A percentile compares a stretch with the other conserved stretches of the same genome.
These are phyloP conservation scores for Nasturtium officinale DNA, from an alignment of 345 rosid species.

Conservation along the genomic window DNA sequence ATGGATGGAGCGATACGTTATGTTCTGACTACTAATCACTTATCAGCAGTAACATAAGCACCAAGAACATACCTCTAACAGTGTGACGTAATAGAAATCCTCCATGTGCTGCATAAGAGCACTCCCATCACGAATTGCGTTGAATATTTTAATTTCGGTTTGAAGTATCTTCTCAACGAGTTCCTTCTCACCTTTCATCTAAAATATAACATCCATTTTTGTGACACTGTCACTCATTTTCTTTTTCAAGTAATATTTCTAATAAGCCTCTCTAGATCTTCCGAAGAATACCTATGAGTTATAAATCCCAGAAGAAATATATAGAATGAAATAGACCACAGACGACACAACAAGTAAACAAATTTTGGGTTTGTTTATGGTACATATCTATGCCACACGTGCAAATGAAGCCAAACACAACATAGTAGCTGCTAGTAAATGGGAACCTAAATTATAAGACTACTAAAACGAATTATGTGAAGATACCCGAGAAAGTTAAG, in stretches of 20 bases:
- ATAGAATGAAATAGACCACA: background rate
- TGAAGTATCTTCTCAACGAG: slow-evolving; percentile 83
- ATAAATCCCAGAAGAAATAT: slow-evolving; percentile 4
- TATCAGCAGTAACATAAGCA: background rate
- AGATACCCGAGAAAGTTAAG: background rate
- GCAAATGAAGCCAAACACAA: slow-evolving; percentile 3
- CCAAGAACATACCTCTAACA: slow-evolving; percentile 70
- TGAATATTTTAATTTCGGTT: slow-evolving; percentile 88
- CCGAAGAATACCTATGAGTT: slow-evolving; percentile 8
- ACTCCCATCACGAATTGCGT: slow-evolving; percentile 88
- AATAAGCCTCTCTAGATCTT: slow-evolving; percentile 13
- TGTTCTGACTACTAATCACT: slow-evolving; percentile 10
- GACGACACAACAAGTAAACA: background rate
- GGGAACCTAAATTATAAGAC: background rate
- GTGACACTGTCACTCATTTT: slow-evolving; percentile 3
- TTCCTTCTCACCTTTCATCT: slow-evolving; percentile 99
- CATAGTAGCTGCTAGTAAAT: background rate
- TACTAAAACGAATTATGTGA: slow-evolving; percentile 8
- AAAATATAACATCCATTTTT: slow-evolving; percentile 28
- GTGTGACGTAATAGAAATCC: slow-evolving; percentile 87
- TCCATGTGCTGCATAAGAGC: slow-evolving; percentile 99
- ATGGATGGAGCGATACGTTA: background rate
- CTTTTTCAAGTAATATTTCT: slow-evolving; percentile 3
- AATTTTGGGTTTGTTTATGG: background rate
- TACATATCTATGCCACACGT: background rate